phyloP scores from a whole-genome alignment of 2,329 filamentous ascomycete genomes.

The Colletotrichum filicis region DNA sequence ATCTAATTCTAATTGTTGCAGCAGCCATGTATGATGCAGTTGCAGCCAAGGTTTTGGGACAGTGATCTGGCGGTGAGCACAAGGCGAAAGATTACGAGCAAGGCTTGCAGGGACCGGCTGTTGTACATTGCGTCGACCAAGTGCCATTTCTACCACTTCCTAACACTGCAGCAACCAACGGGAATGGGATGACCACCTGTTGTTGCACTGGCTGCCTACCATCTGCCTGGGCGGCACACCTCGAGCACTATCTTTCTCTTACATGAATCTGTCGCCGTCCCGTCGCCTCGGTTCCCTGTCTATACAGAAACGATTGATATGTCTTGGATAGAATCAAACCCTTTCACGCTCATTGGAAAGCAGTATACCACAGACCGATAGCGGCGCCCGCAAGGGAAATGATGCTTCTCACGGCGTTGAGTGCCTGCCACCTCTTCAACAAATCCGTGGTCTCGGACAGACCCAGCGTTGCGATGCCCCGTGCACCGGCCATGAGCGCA shows the following conservation, averaged over 20 bases:
- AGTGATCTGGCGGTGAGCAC: slow-evolving; percentile 26
- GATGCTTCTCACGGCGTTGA: slow-evolving; percentile 31
- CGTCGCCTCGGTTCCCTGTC: slow-evolving; percentile 4
- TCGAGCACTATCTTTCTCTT: slow-evolving; percentile 13
- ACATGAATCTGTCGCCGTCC: slow-evolving; percentile 17
- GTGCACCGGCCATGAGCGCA: slow-evolving; percentile 40
- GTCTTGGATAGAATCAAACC: not conserved
- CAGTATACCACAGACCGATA: slow-evolving; percentile 26
- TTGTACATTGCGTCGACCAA: slow-evolving; percentile 14
- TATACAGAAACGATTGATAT: slow-evolving; percentile 8
- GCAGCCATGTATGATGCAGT: slow-evolving; percentile 25
- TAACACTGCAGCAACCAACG: not conserved
- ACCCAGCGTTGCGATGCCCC: slow-evolving; percentile 20
- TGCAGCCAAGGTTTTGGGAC: slow-evolving; percentile 27
- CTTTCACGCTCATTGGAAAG: slow-evolving; percentile 6
- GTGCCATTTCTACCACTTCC: slow-evolving; percentile 1
- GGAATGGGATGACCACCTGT: not conserved
- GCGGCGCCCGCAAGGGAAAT: slow-evolving; percentile 24
- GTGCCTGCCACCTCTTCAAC: slow-evolving; percentile 31
- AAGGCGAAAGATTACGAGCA: slow-evolving; percentile 10
- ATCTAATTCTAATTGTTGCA: not conserved
- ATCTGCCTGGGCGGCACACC: not conserved
- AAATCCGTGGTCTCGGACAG: slow-evolving; percentile 24
- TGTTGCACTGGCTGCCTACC: slow-evolving; percentile 1
- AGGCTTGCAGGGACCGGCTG: slow-evolving; percentile 22